Conservation (phyloP, 2,329 filamentous ascomycete genomes). For the Fusarium decemcellulare region DNA sequence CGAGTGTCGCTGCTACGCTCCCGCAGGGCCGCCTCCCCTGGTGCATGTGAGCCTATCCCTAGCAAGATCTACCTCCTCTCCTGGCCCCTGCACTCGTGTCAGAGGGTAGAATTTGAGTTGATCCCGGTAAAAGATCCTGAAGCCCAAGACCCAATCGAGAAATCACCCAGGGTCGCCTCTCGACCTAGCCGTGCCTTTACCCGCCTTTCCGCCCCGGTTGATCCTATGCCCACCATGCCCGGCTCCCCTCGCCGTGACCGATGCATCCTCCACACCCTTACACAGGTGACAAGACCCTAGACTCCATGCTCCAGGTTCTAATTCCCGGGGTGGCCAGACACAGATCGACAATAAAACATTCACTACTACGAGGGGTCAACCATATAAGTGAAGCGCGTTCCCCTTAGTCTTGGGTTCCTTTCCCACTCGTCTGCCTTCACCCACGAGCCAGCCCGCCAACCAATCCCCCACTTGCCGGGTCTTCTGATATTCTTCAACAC, state of each 20-base stretch:
- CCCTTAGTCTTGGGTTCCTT: conserved; percentile 20
- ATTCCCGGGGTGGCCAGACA: conserved; percentile 24
- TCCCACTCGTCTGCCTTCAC: conserved; percentile 30
- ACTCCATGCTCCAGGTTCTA: conserved; percentile 3
- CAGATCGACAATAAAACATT: conserved; percentile 16
- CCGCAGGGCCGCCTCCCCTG: conserved; percentile 13
- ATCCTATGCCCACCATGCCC: conserved; percentile 40
- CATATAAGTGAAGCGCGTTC: conserved; percentile 44
- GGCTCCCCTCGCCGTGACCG: conserved; percentile 35
- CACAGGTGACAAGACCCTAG: conserved; percentile 10
- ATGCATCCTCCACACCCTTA: conserved; percentile 23
- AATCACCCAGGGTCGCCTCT: background rate
- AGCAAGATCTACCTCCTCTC: conserved; percentile 36
- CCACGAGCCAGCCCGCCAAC: conserved; percentile 28
- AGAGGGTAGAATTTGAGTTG: background rate
- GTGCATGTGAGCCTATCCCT: conserved; percentile 9
- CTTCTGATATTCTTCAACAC: conserved; percentile 3
- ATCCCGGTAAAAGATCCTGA: background rate
- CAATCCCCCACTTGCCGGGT: conserved; percentile 1
- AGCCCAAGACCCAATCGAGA: conserved; percentile 12
- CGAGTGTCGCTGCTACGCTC: conserved; percentile 3
- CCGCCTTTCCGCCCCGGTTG: conserved; percentile 41
- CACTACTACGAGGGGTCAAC: conserved; percentile 10
- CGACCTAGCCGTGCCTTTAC: conserved; percentile 12
- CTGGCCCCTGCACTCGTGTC: conserved; percentile 12